Percentiles rank a stretch among this genome's conserved stretches.
These are phyloP conservation scores for Leccinum aurantiacum DNA, from an alignment of 768 basidiomycete genomes.

Conservation along the genomic window DNA sequence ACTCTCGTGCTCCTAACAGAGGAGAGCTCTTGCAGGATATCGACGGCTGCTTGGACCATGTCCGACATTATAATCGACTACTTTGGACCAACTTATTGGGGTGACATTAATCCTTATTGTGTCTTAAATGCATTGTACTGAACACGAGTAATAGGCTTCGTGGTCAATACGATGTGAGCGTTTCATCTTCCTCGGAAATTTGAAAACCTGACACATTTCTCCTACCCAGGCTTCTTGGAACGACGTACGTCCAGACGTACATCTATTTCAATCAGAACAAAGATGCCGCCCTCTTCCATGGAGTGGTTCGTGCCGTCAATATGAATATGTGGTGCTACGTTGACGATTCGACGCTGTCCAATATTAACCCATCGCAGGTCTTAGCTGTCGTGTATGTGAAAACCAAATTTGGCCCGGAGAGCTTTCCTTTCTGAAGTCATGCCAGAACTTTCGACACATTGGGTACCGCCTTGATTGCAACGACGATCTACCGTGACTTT, in stretches of 20 bases:
- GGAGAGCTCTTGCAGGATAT: neutral
- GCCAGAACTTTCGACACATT: neutral
- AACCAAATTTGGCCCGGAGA: neutral
- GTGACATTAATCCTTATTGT: neutral
- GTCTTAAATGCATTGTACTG: neutral
- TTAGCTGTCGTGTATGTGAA: neutral
- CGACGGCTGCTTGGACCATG: neutral
- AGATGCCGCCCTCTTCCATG: constrained; percentile 3
- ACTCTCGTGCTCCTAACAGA: neutral
- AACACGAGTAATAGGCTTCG: constrained; percentile 7
- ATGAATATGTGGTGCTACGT: neutral
- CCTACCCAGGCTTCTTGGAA: constrained; percentile 6
- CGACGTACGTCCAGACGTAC: constrained; percentile 6
- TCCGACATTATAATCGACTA: neutral
- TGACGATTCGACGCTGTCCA: neutral
- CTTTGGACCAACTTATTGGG: constrained; percentile 7
- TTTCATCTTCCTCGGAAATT: neutral
- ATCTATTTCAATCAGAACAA: constrained; percentile 6
- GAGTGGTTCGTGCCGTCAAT: neutral
- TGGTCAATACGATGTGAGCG: constrained; percentile 9
- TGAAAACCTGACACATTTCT: neutral
- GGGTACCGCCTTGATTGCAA: neutral
- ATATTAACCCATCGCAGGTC: constrained; percentile 2
- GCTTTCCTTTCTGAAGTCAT: neutral
- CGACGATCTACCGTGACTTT: constrained; percentile 2